These are phyloP conservation scores for Trichomonas vaginalis DNA, from an alignment of 208 protist species.

Conservation along the genomic window DNA sequence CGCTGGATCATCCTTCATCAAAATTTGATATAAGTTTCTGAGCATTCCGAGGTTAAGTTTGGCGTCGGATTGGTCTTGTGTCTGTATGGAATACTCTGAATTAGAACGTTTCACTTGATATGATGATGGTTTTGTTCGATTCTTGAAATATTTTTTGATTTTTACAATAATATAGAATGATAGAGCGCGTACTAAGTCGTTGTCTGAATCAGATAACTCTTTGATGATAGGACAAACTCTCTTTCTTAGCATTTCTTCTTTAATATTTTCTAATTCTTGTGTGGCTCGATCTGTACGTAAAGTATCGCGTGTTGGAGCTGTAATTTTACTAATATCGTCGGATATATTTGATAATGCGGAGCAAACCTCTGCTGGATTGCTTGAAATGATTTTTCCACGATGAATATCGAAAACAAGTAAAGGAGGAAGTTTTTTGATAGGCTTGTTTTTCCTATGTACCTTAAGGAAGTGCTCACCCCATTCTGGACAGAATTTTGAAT, in stretches of 20 bases:
- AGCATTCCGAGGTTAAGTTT: no score
- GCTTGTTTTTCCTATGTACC: not conserved
- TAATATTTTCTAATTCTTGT: not conserved
- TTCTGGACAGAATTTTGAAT: not conserved
- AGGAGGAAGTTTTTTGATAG: not conserved
- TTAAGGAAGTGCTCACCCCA: not conserved
- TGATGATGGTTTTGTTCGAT: not conserved
- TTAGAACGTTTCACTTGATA: not conserved
- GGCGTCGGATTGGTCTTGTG: not conserved
- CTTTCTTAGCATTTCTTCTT: not conserved
- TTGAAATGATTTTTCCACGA: not conserved
- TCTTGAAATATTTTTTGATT: not conserved
- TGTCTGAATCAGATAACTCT: not conserved
- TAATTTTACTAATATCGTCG: not conserved
- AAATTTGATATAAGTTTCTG: no score
- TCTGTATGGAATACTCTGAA: not conserved
- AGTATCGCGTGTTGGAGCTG: no score
- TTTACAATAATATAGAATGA: not conserved
- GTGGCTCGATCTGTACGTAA: no score
- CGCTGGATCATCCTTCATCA: not conserved
- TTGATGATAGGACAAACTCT: not conserved
- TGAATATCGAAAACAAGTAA: not conserved
- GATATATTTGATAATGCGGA: not conserved
- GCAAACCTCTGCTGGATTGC: not conserved
- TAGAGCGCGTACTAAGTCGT: not conserved